phyloP scores from a whole-genome alignment of 1,284 basidiomycete genomes.

The Sanghuangporus sanghuang region DNA sequence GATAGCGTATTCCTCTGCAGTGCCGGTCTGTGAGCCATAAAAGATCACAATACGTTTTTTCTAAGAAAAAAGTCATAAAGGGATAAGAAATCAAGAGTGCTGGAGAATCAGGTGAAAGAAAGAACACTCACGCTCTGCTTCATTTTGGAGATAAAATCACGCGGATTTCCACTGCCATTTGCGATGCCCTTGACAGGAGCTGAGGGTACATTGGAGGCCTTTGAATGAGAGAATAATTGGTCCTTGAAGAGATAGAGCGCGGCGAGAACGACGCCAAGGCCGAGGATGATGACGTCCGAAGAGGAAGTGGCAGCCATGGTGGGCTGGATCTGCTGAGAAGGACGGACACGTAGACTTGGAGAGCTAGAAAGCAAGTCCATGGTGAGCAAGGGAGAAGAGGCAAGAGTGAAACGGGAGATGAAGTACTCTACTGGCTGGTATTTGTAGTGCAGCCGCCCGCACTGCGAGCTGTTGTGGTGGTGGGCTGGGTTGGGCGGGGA shows the following conservation, averaged over 20 bases:
- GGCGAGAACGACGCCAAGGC: slow-evolving; percentile 65
- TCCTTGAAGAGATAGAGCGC: slow-evolving; percentile 77
- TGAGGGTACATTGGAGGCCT: slow-evolving; percentile 48
- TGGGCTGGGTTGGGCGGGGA: neutral
- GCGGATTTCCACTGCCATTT: slow-evolving; percentile 73
- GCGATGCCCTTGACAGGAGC: slow-evolving; percentile 38
- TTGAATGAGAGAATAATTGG: slow-evolving; percentile 59
- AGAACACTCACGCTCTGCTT: slow-evolving; percentile 70
- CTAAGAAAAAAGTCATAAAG: slow-evolving; percentile 33
- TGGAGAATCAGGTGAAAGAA: neutral
- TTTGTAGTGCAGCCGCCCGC: neutral
- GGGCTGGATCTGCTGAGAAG: neutral
- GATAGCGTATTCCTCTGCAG: slow-evolving; percentile 93
- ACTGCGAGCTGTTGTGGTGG: neutral
- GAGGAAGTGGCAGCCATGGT: slow-evolving; percentile 34
- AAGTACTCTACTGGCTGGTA: neutral
- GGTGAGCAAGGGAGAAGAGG: slow-evolving; percentile 18
- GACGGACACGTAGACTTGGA: slow-evolving; percentile 10
- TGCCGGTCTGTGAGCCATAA: slow-evolving; percentile 95
- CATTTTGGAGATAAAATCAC: slow-evolving; percentile 91
- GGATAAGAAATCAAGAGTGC: neutral
- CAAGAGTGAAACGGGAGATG: slow-evolving; percentile 20
- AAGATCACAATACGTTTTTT: slow-evolving; percentile 95
- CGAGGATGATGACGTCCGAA: slow-evolving; percentile 67
- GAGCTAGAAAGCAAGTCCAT: slow-evolving; percentile 33